A percentile compares a stretch with the other conserved stretches of the same genome.
Conservation (phyloP, 495 filamentous ascomycete genomes). For the Penicillium manginii region DNA sequence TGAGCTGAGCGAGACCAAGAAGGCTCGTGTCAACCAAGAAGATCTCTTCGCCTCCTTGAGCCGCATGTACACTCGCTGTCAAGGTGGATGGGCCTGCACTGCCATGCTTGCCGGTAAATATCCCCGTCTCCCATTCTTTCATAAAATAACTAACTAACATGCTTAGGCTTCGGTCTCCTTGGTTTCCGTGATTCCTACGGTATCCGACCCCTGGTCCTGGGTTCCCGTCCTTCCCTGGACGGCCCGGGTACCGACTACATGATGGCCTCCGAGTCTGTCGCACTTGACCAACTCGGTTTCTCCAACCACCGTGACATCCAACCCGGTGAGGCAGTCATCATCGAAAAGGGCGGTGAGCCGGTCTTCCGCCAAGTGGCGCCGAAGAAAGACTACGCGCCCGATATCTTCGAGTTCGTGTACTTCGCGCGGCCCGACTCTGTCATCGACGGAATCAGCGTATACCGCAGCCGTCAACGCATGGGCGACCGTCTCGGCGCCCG, state of each 20-base stretch:
- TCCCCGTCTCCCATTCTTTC: background rate
- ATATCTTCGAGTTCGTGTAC: slow-evolving; percentile 89
- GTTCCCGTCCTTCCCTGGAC: slow-evolving; percentile 69
- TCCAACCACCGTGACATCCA: slow-evolving; percentile 78
- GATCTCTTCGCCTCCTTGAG: slow-evolving; percentile 82
- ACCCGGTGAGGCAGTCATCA: slow-evolving; percentile 92
- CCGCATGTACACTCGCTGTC: slow-evolving; percentile 75
- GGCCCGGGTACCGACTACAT: slow-evolving; percentile 85
- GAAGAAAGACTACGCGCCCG: slow-evolving; percentile 77
- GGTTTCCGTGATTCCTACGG: slow-evolving; percentile 90
- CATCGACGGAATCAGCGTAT: slow-evolving; percentile 92
- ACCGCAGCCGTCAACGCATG: slow-evolving; percentile 90
- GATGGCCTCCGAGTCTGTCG: slow-evolving; percentile 96
- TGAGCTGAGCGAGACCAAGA: slow-evolving; percentile 93
- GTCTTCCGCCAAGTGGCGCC: slow-evolving; percentile 74
- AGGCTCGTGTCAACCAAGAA: slow-evolving; percentile 88
- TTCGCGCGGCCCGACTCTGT: slow-evolving; percentile 83
- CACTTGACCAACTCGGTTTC: slow-evolving; percentile 86
- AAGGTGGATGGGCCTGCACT: slow-evolving; percentile 86
- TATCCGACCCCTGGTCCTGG: slow-evolving; percentile 87
- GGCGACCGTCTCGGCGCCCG: slow-evolving; percentile 83
- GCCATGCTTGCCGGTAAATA: slow-evolving; percentile 84
- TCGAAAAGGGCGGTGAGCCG: slow-evolving; percentile 79
- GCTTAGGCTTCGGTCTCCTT: slow-evolving; percentile 76
- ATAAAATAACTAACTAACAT: slow-evolving; percentile 26